Percentiles rank a stretch among this genome's conserved stretches.
phyloP scores from a whole-genome alignment of 2,329 filamentous ascomycete species.

The Intubia oerlemansii region DNA sequence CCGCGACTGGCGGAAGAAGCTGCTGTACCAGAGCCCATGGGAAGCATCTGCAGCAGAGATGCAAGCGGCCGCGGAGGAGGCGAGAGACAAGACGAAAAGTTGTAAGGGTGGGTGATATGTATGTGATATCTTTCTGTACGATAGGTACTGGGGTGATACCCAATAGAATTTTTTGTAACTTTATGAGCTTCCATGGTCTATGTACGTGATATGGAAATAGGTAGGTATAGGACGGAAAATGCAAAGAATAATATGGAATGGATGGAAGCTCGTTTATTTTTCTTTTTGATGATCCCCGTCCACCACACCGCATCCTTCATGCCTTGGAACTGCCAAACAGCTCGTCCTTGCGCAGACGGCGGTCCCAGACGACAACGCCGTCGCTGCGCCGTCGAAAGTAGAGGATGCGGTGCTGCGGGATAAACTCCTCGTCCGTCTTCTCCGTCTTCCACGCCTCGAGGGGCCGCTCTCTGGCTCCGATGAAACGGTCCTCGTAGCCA shows the following conservation, averaged over 20 bases:
- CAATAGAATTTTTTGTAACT: background rate
- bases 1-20: slow-evolving; percentile 17
- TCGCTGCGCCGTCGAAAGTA: slow-evolving; percentile 36
- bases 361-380: slow-evolving; percentile 32
- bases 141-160: no score
- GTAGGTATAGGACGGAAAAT: no score
- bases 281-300: background rate
- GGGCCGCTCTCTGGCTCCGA: slow-evolving; percentile 28
- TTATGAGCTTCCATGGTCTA: no score
- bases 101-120: no score
- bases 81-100: no score
- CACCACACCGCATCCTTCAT: no score
- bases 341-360: slow-evolving; percentile 26
- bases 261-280: background rate
- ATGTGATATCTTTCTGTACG: no score
- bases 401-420: slow-evolving; percentile 40
- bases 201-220: no score
- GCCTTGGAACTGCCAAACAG: slow-evolving; percentile 30
- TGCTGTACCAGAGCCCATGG: slow-evolving; percentile 21
- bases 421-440: slow-evolving; percentile 43
- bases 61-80: background rate
- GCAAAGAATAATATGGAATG: no score
- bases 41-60: slow-evolving; percentile 10
- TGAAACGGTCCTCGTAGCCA: slow-evolving; percentile 40
- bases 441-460: slow-evolving; percentile 37